Percentiles rank a stretch among this genome's conserved stretches.
These are phyloP conservation scores for Diaporthe batatas DNA, from an alignment of 2,329 filamentous ascomycete genomes.

Conservation along the genomic window DNA sequence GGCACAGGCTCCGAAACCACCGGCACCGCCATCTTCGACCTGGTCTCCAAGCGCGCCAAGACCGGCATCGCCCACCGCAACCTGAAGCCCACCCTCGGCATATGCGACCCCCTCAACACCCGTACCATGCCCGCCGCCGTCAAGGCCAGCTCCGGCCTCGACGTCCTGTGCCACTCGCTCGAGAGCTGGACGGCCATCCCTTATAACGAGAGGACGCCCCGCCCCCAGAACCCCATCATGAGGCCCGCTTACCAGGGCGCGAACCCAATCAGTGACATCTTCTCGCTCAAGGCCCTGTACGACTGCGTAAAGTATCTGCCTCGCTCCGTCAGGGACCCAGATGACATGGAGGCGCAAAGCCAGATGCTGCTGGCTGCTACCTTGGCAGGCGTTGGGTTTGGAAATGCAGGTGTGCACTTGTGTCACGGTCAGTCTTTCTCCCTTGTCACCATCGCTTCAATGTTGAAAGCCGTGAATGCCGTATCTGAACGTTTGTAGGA, in stretches of 20 bases:
- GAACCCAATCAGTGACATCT: constrained; percentile 98
- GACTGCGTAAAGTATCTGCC: constrained; percentile 93
- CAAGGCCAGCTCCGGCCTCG: constrained; percentile 90
- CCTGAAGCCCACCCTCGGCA: constrained; percentile 93
- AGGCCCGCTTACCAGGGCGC: constrained; percentile 96
- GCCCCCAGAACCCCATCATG: constrained; percentile 89
- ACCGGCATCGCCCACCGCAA: constrained; percentile 96
- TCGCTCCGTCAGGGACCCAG: constrained; percentile 85
- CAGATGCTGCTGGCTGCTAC: constrained; percentile 97
- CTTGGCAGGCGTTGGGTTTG: constrained; percentile 94
- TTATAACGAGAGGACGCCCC: constrained; percentile 85
- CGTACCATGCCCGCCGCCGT: constrained; percentile 96
- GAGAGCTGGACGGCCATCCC: constrained; percentile 99
- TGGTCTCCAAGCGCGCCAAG: constrained; percentile 90
- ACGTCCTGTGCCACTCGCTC: constrained; percentile 94
- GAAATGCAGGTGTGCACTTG: constrained; percentile 94
- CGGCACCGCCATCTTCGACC: constrained; percentile 97
- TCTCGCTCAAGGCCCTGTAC: constrained; percentile 87
- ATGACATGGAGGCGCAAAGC: constrained; percentile 91
- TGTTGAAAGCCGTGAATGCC: not conserved
- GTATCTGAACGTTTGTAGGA: constrained; percentile 58
- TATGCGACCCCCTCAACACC: constrained; percentile 89
- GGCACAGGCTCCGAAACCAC: constrained; percentile 95
- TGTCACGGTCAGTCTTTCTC: constrained; percentile 64
- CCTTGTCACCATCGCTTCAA: too few relatives aligned